Conservation (phyloP, 306 rosid species). For the Dalbergia cultrata region DNA sequence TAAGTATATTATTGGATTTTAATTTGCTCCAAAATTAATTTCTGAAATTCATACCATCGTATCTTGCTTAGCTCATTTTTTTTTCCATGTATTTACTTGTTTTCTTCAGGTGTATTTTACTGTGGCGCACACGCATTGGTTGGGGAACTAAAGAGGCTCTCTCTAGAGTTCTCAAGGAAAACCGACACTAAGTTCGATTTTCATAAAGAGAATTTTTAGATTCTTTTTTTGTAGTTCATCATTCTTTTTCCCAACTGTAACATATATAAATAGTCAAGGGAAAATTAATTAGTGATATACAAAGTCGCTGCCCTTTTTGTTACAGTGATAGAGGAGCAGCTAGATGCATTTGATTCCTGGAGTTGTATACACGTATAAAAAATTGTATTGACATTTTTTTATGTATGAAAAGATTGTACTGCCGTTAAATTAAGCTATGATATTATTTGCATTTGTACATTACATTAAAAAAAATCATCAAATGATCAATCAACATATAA, state of each 20-base stretch:
- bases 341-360: slow-evolving; percentile 13
- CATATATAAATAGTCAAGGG: slow-evolving; percentile 46
- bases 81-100: background rate
- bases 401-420: background rate
- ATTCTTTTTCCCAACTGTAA: slow-evolving; percentile 29
- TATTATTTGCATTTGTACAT: slow-evolving; percentile 16
- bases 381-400: no score
- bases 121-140: slow-evolving; percentile 78
- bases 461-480: background rate
- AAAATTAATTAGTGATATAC: slow-evolving; percentile 5
- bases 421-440: slow-evolving; percentile 7
- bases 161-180: slow-evolving; percentile 82
- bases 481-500: background rate
- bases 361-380: slow-evolving; percentile 25
- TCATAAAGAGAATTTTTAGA: slow-evolving; percentile 83
- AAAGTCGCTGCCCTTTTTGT: slow-evolving; percentile 26
- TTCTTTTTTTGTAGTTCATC: background rate
- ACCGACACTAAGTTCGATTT: slow-evolving; percentile 88
- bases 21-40: slow-evolving; percentile 17
- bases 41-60: background rate
- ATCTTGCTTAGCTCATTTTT: slow-evolving; percentile 34
- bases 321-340: slow-evolving; percentile 26
- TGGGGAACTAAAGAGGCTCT: slow-evolving; percentile 71
- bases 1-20: slow-evolving; percentile 48
- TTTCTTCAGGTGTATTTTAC: slow-evolving; percentile 84